Conservation (phyloP, 225 moss, liverwort and hornwort genomes). For the Bryum argenteum region DNA sequence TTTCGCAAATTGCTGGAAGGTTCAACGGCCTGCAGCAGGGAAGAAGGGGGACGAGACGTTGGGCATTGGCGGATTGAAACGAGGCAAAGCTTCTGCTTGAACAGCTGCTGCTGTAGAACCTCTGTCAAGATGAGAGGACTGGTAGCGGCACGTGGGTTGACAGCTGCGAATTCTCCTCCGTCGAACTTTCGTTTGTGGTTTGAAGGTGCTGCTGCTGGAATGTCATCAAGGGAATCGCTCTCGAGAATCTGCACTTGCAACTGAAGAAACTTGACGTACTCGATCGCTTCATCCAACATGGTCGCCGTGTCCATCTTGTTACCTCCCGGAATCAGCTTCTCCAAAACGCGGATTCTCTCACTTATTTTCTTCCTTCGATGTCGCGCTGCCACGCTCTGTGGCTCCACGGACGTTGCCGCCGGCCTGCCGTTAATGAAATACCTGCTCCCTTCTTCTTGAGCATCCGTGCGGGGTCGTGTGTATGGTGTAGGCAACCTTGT, state of each 20-base stretch:
- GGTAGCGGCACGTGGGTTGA: conserved; percentile 48
- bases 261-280: conserved; percentile 92
- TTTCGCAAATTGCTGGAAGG: conserved; percentile 39
- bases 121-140: conserved; percentile 80
- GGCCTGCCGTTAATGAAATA: conserved; percentile 49
- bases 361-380: conserved; percentile 93
- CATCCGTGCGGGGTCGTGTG: conserved; percentile 25
- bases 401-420: conserved; percentile 79
- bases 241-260: conserved; percentile 87
- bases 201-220: conserved; percentile 9
- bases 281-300: conserved; percentile 93
- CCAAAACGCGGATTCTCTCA: conserved; percentile 74
- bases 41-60: conserved; percentile 21
- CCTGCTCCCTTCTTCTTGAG: conserved; percentile 41
- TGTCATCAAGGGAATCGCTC: conserved; percentile 52
- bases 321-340: conserved; percentile 90
- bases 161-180: conserved; percentile 37
- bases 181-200: conserved; percentile 40
- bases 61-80: conserved; percentile 75
- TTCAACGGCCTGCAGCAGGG: conserved; percentile 16
- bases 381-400: conserved; percentile 92
- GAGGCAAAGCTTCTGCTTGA: conserved; percentile 93
- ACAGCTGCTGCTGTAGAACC: conserved; percentile 86
- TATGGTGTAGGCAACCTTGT: conserved; percentile 16
- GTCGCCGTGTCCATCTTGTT: conserved; percentile 89